A percentile compares a stretch with the other conserved stretches of the same genome.
These are phyloP conservation scores for Dioscorea dumetorum DNA, from an alignment of 106 monocot genomes.

Conservation along the genomic window DNA sequence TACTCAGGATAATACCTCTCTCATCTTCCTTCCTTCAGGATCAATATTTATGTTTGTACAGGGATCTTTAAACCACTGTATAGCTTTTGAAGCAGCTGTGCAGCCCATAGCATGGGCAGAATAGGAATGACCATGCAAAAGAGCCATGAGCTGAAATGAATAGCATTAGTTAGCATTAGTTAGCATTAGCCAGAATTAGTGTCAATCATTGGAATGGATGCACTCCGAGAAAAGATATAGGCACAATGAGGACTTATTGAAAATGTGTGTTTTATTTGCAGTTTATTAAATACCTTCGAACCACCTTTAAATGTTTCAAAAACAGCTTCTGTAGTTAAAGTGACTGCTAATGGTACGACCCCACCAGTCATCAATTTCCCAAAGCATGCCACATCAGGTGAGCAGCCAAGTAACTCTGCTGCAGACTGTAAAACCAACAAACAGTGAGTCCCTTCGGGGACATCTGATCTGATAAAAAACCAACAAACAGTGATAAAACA, in stretches of 20 bases:
- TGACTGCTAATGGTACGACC: constrained; percentile 79
- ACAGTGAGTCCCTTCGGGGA: no score
- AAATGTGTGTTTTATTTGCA: no score
- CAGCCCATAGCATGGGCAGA: constrained; percentile 94
- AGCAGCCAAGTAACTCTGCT: constrained; percentile 77
- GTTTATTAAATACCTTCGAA: constrained; percentile 55
- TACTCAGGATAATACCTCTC: constrained; percentile 44
- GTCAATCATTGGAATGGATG: constrained; percentile 7
- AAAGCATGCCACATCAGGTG: constrained; percentile 86
- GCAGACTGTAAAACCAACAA: constrained; percentile 61
- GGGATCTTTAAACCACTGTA: constrained; percentile 83
- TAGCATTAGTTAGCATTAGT: no score
- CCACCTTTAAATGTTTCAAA: constrained; percentile 75
- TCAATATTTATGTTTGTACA: constrained; percentile 54
- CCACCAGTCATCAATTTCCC: constrained; percentile 94
- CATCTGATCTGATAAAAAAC: no score
- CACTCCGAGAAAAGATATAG: no score
- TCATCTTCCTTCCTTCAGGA: constrained; percentile 36
- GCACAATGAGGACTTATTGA: no score
- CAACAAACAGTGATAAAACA: neutral
- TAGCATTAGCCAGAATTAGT: neutral
- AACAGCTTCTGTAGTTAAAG: constrained; percentile 75
- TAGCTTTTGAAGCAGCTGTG: constrained; percentile 65
- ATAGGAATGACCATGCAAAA: constrained; percentile 95
- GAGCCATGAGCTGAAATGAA: constrained; percentile 55